Evolutionary conservation across 2,329 filamentous ascomycete species (phyloP), one percentile per base, ranked within the genome.

Genomic region (Claviceps purpurea): DNA sequence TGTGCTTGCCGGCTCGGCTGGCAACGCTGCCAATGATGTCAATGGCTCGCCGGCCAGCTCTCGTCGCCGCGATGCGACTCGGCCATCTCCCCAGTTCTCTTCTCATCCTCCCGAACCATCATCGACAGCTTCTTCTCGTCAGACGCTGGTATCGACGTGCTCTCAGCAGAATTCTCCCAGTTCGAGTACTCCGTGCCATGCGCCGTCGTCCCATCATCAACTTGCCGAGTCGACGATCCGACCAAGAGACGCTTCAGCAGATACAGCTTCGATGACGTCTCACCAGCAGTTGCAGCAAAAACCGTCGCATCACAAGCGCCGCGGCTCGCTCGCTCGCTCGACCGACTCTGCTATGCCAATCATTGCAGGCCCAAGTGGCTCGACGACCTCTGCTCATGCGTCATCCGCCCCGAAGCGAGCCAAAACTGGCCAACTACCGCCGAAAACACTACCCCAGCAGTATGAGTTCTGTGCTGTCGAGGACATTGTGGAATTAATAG

Each of bases 401-500:
- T 24, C 55, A 14, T 52, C 44, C 14, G 50, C 59, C 39, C 57
- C 75, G 5, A 85, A 85, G 63, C 74, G 81, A 44, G 65, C 73
- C 34, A 76, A 72, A 56, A 71, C 74, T 38, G 75, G 75, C 45
- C 66, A 70, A 14, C 68, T 66, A 6, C 72, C 76, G 7, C 70
- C 76, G 42, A 85, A 82, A 62, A 59, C 76, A 8, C 62, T 93
- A 63, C 86, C 93, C 1, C 68, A 77, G 54, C 76, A 77, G 61
- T 98, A 98, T 66, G 89, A 95, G 66, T 72, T 82, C 11, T 95
- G 88, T 65, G 75, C 85, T 41, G 80, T 87, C 8, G 86, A 89
- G 61, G 90, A 96, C 64, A 79, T 98, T 64, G 93, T 95, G 30
- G 76, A 91, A 43, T 73, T 98, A 55, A 93, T 98, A 58, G 83